Conservation (phyloP, 2,329 filamentous ascomycete genomes). For the Scleromitrula shiraiana region DNA sequence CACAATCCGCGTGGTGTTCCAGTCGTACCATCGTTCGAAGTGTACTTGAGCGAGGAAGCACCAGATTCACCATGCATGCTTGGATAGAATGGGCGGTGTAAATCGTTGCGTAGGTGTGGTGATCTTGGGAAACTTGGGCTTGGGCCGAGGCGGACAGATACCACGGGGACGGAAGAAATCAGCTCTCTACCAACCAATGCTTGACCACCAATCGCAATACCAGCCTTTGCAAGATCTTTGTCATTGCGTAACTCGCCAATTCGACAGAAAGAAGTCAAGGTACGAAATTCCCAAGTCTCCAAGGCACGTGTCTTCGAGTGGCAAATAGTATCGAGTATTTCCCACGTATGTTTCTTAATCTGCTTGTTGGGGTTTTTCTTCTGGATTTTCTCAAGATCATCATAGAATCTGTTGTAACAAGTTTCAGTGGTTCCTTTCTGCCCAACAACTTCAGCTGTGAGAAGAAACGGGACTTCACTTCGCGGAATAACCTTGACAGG, state of each 20-base stretch:
- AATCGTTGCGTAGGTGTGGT: not conserved
- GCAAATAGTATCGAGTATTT: constrained; percentile 1
- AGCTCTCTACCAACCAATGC: constrained; percentile 17
- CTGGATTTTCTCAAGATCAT: not conserved
- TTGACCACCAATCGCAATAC: constrained; percentile 16
- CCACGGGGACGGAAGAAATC: constrained; percentile 22
- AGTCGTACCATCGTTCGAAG: not conserved
- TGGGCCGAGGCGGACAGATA: constrained; percentile 25
- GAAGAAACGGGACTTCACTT: constrained; percentile 12
- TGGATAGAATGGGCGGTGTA: constrained; percentile 3
- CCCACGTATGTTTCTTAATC: not conserved
- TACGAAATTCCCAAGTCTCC: constrained; percentile 22
- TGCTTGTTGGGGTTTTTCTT: not conserved
- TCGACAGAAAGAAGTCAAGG: constrained; percentile 15
- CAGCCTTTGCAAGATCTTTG: constrained; percentile 20
- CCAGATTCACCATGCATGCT: not conserved
- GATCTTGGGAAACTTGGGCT: not conserved
- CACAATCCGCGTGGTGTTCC: not conserved
- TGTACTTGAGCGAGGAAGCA: not conserved
- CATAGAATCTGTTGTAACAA: not conserved
- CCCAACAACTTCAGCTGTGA: no score
- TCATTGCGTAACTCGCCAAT: constrained; percentile 27
- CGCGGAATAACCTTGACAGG: constrained; percentile 16
- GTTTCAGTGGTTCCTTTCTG: no score
- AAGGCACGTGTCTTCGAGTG: not conserved